phyloP scores from a whole-genome alignment of 1,284 basidiomycete species.

The Takashimella tepidaria region DNA sequence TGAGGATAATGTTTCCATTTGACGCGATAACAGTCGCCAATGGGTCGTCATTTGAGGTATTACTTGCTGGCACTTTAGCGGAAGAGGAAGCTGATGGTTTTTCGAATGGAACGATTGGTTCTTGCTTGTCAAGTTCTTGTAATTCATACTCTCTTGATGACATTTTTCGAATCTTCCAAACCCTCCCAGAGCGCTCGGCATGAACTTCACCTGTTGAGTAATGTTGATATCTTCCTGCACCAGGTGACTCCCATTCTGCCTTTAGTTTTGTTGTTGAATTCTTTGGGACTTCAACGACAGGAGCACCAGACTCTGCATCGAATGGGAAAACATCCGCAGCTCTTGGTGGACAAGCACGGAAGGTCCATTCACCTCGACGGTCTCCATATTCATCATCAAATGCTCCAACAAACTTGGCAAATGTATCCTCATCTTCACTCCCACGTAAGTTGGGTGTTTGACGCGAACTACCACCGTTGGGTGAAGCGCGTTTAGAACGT shows the following conservation, averaged over 20 bases:
- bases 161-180: conserved; percentile 33
- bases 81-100: neutral
- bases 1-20: conserved; percentile 23
- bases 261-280: conserved; percentile 11
- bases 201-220: conserved; percentile 38
- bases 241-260: conserved; percentile 41
- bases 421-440: conserved; percentile 47
- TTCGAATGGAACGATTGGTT: neutral
- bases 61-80: neutral
- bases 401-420: conserved; percentile 49
- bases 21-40: neutral
- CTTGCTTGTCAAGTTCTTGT: conserved; percentile 16
- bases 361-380: conserved; percentile 50
- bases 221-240: conserved; percentile 42
- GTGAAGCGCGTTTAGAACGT: neutral
- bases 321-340: conserved; percentile 2
- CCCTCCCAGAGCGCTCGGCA: conserved; percentile 29
- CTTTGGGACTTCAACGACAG: neutral
- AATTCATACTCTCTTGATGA: conserved; percentile 41
- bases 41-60: conserved; percentile 2
- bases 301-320: neutral
- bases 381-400: conserved; percentile 49
- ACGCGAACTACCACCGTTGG: neutral
- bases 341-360: conserved; percentile 28
- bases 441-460: conserved; percentile 1